phyloP scores from a whole-genome alignment of 768 basidiomycete genomes.

The Kwoniella newhampshirensis region DNA sequence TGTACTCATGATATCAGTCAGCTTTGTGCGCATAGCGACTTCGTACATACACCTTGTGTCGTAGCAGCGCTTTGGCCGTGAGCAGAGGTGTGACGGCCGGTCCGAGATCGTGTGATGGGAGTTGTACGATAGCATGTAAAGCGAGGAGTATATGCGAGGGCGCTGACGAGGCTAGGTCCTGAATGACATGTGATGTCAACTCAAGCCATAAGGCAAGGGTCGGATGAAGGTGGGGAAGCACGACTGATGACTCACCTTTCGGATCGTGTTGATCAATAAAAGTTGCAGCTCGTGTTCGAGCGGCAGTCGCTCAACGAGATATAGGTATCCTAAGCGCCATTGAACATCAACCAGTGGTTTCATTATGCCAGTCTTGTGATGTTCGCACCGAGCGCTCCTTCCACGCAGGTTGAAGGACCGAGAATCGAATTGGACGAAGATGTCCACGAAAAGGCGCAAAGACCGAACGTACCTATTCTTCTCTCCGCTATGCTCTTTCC shows the following conservation, averaged over 20 bases:
- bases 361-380: background rate
- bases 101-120: constrained; percentile 31
- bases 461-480: constrained; percentile 33
- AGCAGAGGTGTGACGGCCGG: constrained; percentile 41
- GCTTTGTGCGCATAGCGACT: background rate
- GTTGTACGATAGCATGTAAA: constrained; percentile 29
- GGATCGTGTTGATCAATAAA: constrained; percentile 47
- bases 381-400: no score
- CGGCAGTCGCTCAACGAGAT: constrained; percentile 36
- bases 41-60: constrained; percentile 31
- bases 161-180: constrained; percentile 32
- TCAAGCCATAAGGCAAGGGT: background rate
- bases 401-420: no score
- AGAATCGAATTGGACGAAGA: no score
- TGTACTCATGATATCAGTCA: constrained; percentile 2
- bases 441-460: no score
- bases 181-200: background rate
- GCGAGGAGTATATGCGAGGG: constrained; percentile 30
- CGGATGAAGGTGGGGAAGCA: background rate
- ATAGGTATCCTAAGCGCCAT: constrained; percentile 38
- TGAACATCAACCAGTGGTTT: background rate
- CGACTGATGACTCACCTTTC: constrained; percentile 31
- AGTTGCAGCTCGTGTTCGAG: constrained; percentile 34
- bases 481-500: constrained; percentile 29
- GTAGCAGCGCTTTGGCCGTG: constrained; percentile 22